Conservation (phyloP, 2,329 filamentous ascomycete species). For the Coccinonectria pachysandricola region DNA sequence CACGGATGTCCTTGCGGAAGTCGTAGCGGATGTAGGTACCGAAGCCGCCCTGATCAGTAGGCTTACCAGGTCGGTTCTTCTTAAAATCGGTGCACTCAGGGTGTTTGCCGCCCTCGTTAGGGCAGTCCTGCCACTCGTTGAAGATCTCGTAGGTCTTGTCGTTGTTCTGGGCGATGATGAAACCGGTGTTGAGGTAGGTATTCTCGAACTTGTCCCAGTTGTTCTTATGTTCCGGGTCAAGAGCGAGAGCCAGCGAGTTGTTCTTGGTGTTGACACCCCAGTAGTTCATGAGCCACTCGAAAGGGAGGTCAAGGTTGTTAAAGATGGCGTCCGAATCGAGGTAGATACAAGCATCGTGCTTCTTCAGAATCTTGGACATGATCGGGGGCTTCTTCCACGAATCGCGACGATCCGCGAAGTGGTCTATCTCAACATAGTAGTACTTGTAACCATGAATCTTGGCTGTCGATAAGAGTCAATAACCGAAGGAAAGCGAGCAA, state of each 20-base stretch:
- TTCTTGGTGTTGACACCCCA: constrained; percentile 29
- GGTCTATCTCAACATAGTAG: constrained; percentile 31
- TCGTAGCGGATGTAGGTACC: constrained; percentile 34
- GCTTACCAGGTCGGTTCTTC: constrained; percentile 24
- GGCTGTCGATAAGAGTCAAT: constrained; percentile 23
- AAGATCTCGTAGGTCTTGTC: constrained; percentile 36
- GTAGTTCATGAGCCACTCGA: constrained; percentile 39
- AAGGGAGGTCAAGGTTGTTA: constrained; percentile 31
- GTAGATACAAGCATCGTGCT: constrained; percentile 33
- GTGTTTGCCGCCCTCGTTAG: constrained; percentile 27
- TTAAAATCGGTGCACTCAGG: constrained; percentile 30
- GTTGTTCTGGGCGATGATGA: constrained; percentile 43
- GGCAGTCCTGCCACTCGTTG: constrained; percentile 35
- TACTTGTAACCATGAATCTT: constrained; percentile 38
- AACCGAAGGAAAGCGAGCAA: too few relatives aligned
- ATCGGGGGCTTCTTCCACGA: constrained; percentile 37
- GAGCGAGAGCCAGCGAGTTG: constrained; percentile 32
- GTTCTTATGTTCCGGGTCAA: constrained; percentile 26
- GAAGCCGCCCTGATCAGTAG: constrained; percentile 34
- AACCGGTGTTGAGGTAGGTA: constrained; percentile 40
- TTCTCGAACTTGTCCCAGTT: constrained; percentile 31
- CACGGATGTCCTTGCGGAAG: constrained; percentile 29
- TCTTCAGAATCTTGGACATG: constrained; percentile 31
- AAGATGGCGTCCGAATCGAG: constrained; percentile 37
- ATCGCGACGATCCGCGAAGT: constrained; percentile 30